phyloP scores from a whole-genome alignment of 2,329 filamentous ascomycete genomes.

The Epichloe hybrida region DNA sequence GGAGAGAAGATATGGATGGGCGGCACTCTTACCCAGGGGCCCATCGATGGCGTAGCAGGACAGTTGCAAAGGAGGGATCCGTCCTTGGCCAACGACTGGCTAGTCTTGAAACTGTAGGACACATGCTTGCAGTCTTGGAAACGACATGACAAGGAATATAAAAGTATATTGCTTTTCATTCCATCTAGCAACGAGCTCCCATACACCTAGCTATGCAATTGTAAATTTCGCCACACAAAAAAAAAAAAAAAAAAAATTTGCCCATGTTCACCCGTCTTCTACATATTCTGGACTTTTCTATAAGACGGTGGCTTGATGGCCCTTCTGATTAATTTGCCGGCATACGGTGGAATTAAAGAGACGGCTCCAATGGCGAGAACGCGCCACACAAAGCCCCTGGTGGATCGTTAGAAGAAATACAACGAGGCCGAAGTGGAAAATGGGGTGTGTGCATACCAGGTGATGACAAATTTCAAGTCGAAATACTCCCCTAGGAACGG shows the following conservation, averaged over 20 bases:
- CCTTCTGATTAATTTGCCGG: conserved; percentile 69
- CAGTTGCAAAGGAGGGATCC: conserved; percentile 37
- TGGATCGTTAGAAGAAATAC: conserved; percentile 8
- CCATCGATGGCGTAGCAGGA: conserved; percentile 54
- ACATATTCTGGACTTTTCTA: conserved; percentile 73
- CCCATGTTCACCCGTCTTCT: conserved; percentile 11
- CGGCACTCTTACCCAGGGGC: conserved; percentile 62
- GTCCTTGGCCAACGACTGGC: conserved; percentile 28
- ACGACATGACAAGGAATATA: not conserved
- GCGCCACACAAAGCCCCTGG: conserved; percentile 76
- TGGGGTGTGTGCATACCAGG: conserved; percentile 33
- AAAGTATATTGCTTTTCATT: not conserved
- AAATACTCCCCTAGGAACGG: conserved; percentile 85
- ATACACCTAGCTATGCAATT: not conserved
- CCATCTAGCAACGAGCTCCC: not conserved
- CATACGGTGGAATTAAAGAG: conserved; percentile 75
- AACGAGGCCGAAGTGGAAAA: not conserved
- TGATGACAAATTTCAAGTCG: conserved; percentile 67
- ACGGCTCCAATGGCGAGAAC: conserved; percentile 68
- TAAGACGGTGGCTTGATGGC: conserved; percentile 88
- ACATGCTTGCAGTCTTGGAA: not conserved
- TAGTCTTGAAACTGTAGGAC: conserved; percentile 37
- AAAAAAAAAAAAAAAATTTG: not conserved
- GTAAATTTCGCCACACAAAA: not conserved
- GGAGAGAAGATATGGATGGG: conserved; percentile 64